These are phyloP conservation scores for Aureobasidium pullulans DNA, from an alignment of 2,329 filamentous ascomycete genomes.

Conservation along the genomic window DNA sequence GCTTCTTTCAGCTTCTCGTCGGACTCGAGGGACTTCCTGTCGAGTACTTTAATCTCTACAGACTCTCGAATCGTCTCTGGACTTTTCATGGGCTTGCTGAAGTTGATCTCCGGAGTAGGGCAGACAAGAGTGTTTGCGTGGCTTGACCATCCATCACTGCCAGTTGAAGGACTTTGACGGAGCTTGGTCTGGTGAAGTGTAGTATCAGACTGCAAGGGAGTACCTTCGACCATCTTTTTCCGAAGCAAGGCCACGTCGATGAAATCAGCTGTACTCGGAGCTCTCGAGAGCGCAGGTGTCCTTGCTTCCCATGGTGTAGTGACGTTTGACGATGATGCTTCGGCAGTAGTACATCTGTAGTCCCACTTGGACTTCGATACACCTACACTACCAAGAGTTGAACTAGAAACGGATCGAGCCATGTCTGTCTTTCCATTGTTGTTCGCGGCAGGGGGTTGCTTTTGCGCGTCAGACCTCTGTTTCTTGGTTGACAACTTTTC, in stretches of 20 bases:
- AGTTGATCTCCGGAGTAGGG: background rate
- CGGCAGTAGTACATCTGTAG: background rate
- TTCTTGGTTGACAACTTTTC: background rate
- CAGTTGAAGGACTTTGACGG: background rate
- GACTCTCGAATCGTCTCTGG: slow-evolving; percentile 1
- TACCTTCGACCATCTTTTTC: background rate
- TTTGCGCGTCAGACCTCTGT: background rate
- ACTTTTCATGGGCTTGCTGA: background rate
- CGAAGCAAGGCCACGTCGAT: background rate
- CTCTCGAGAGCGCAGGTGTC: background rate
- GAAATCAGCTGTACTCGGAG: background rate
- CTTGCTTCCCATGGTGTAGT: background rate
- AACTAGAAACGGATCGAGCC: background rate
- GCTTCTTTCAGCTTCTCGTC: background rate
- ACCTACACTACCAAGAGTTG: background rate
- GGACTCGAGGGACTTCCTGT: background rate
- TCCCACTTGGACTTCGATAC: background rate
- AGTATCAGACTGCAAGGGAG: background rate
- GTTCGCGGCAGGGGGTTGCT: background rate
- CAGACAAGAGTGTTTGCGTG: background rate
- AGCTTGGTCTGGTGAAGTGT: background rate
- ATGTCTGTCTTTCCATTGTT: background rate
- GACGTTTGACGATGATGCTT: background rate
- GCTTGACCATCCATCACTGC: slow-evolving; percentile 3
- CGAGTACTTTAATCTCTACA: background rate